Evolutionary conservation across 2,329 filamentous ascomycete species (phyloP), one percentile per base, ranked within the genome.

Genomic region (Fusarium falciforme): DNA sequence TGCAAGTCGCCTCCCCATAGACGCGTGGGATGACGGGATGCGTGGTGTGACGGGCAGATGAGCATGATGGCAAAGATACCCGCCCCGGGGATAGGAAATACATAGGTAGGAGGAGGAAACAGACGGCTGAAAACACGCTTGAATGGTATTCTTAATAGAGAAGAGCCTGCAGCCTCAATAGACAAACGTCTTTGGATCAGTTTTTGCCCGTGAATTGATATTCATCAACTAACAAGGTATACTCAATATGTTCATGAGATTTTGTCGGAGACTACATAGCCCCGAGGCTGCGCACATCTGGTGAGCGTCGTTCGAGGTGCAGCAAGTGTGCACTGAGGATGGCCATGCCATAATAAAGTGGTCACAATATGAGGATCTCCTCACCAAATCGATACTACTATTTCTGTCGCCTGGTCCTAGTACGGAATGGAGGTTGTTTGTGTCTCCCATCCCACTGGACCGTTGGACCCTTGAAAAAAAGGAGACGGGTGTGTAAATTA

Each of bases 51-150:
- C 49, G 31, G 60, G 36, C 60, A 63, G 52, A 54, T 31, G 47
- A 71, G 54, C 57, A 73, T 40, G 61, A 62, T 54, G 64, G 63
- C 63, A 67, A 65, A 62, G 68, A 77, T 78, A 73, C 70, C 76
- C 75, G 66, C 66, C 64, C 63, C 35, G 68, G 65, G 54, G 72
- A 73, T 68, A 54, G 47, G 62, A 65, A 61, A 65, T 47, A 47
- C 42, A 25, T 10, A 73, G 6, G 36, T 9, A 73, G 7, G 36
- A 58, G 61, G 47, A 54, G 47, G 47, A 29, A 54, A 31, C 17
- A 20, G 47, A 36, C 7, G 35, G 22, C 36, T 58, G 14, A 69
- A 69, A 68, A 54, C 65, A 70, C 61, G 36, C 54, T 61, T 63
- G 29, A 66, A 55, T 38, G 61, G 40, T 49, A 60, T 64, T 70